A percentile compares a stretch with the other conserved stretches of the same genome.
These are phyloP conservation scores for Sequoiadendron giganteum DNA, from an alignment of 75 land plant species.

Conservation along the genomic window DNA sequence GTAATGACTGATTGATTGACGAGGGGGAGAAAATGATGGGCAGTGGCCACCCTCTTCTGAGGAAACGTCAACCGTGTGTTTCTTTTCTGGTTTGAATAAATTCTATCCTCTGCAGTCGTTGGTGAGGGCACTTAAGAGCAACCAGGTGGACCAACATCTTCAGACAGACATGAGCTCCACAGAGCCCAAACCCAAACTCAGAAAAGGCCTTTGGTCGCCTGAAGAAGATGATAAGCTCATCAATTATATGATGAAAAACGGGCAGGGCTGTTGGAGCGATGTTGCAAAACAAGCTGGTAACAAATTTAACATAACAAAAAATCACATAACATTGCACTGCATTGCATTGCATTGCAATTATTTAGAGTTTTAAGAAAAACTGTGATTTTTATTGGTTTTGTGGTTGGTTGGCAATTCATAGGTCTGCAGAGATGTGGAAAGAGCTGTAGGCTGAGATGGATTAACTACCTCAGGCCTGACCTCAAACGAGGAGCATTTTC, in stretches of 20 bases:
- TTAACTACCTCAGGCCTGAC: conserved; percentile 10
- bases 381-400: not conserved
- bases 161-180: not conserved
- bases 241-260: conserved; percentile 64
- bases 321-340: not conserved
- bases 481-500: conserved; percentile 14
- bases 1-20: conserved; percentile 12
- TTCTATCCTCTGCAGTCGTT: not conserved
- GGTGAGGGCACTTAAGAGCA: conserved; percentile 14
- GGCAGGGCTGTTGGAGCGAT: conserved; percentile 84
- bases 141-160: not conserved
- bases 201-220: conserved; percentile 83
- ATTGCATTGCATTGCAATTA: not conserved
- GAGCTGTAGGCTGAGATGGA: conserved; percentile 8
- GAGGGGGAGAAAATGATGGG: conserved; percentile 13
- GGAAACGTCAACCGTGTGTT: not conserved
- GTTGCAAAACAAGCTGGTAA: conserved; percentile 37
- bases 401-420: not conserved
- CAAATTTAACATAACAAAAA: not conserved
- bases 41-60: not conserved
- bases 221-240: conserved; percentile 79
- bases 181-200: conserved; percentile 28
- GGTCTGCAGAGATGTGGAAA: conserved; percentile 4
- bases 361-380: no score
- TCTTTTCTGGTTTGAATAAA: not conserved